phyloP scores from a whole-genome alignment of 257 asterid genomes.

The Avicennia marina region DNA sequence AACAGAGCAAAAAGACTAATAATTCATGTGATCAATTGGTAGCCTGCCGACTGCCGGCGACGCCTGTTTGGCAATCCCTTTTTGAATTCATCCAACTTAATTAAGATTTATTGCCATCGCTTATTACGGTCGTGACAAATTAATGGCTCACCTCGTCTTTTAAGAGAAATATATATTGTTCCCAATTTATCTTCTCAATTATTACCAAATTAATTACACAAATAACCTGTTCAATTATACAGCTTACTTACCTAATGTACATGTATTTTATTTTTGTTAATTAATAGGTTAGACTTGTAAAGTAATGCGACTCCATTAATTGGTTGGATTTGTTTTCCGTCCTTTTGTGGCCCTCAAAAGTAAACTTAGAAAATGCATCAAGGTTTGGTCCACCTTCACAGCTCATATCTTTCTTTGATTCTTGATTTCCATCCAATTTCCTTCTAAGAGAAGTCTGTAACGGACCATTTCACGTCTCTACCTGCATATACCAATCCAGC shows the following conservation, averaged over 20 bases:
- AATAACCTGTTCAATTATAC: neutral
- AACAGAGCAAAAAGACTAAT: neutral
- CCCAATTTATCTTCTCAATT: neutral
- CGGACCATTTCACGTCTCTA: neutral
- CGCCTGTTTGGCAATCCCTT: constrained; percentile 7
- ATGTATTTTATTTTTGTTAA: too few species aligned
- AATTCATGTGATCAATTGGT: neutral
- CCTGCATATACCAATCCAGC: too few species aligned
- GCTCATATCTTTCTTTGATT: constrained; percentile 23
- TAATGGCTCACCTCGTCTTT: neutral
- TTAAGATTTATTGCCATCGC: neutral
- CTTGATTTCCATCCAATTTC: constrained; percentile 14
- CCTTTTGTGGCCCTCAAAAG: neutral
- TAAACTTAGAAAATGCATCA: constrained; percentile 12
- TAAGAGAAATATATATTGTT: neutral
- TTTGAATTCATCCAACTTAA: constrained; percentile 13
- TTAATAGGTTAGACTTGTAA: neutral
- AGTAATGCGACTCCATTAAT: constrained; percentile 1
- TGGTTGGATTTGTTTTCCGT: neutral
- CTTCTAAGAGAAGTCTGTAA: constrained; percentile 18
- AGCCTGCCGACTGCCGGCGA: constrained; percentile 23
- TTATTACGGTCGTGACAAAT: neutral
- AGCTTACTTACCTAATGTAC: neutral
- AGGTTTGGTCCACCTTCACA: constrained; percentile 29
- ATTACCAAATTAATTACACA: neutral